Evolutionary conservation across 1,284 basidiomycete genomes (phyloP), one percentile per base, ranked within the genome.

Genomic region (Porogramme epimiltina): DNA sequence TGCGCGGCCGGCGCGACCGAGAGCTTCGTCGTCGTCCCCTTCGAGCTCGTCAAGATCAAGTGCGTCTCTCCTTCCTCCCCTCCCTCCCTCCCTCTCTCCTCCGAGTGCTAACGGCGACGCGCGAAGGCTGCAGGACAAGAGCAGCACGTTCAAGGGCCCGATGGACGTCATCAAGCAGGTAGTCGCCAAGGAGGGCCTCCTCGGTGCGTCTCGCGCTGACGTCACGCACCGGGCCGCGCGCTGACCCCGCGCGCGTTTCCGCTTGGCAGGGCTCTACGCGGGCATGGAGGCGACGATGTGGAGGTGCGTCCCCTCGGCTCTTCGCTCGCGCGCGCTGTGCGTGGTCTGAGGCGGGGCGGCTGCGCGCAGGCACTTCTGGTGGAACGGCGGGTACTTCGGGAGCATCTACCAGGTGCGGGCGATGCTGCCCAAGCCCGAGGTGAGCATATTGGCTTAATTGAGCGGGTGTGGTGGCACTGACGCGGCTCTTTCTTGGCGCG

Each of bases 211-310:
- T 3, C 10, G 2, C 4, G 6, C 6, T n/a, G n/a, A n/a, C n/a
- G n/a, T n/a, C n/a, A n/a, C n/a, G n/a, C n/a, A n/a, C n/a, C n/a
- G n/a, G n/a, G n/a, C n/a, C n/a, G n/a, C n/a, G n/a, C n/a, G n/a
- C n/a, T n/a, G n/a, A n/a, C n/a, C n/a, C n/a, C n/a, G n/a, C n/a
- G n/a, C n/a, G n/a, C n/a, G n/a, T n/a, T n/a, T n/a, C n/a, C n/a
- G n/a, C n/a, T n/a, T n/a, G n/a, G n/a, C 94, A 11, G 95, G 93
- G 38, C 77, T 96, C 46, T 98, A 96, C 67, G 83, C 84, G 34
- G 95, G 95, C 28, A 95, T 97, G 89, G 95, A 97, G 70, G 84
- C 91, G 10, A 97, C 95, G 1, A 95, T 97, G 74, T 97, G 95
- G 95, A 83, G 91, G 90, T 89, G 52, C 24, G 71, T 31, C 15